Percentiles rank a stretch among this genome's conserved stretches.
These are phyloP conservation scores for Anastatica hierochuntica DNA, from an alignment of 345 rosid genomes.

Conservation along the genomic window DNA sequence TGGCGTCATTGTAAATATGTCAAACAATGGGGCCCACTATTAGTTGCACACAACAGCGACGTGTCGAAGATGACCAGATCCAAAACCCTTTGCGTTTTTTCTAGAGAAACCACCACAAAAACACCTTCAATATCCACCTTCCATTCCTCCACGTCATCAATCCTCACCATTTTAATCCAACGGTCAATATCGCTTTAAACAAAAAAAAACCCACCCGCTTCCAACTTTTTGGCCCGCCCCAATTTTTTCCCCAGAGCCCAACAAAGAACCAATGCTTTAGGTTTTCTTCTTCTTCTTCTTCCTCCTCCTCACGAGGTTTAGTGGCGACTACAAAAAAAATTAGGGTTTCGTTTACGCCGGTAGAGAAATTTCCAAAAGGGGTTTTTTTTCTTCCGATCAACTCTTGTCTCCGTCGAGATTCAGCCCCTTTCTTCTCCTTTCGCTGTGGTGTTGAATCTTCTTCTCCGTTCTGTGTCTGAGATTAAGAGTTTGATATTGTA, in stretches of 20 bases:
- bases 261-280: conserved; percentile 5
- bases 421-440: not conserved
- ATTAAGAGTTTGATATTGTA: too few relatives aligned
- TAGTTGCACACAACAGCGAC: conserved; percentile 12
- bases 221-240: not conserved
- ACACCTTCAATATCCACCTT: not conserved
- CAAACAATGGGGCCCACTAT: conserved; percentile 10
- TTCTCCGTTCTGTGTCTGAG: too few relatives aligned
- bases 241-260: not conserved
- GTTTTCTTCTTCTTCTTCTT: conserved; percentile 12
- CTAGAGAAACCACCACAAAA: conserved; percentile 10
- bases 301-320: conserved; percentile 16
- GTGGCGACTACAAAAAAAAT: conserved; percentile 15
- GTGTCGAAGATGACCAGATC: conserved; percentile 13
- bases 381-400: not conserved
- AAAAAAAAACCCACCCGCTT: conserved; percentile 7
- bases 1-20: conserved; percentile 14
- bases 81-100: not conserved
- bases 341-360: conserved; percentile 3
- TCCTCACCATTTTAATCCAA: not conserved
- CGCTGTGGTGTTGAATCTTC: not conserved
- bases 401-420: not conserved
- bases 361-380: not conserved
- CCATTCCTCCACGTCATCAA: conserved; percentile 1
- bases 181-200: not conserved